These are phyloP conservation scores for Lyophyllum atratum DNA, from an alignment of 768 basidiomycete species.

Conservation along the genomic window DNA sequence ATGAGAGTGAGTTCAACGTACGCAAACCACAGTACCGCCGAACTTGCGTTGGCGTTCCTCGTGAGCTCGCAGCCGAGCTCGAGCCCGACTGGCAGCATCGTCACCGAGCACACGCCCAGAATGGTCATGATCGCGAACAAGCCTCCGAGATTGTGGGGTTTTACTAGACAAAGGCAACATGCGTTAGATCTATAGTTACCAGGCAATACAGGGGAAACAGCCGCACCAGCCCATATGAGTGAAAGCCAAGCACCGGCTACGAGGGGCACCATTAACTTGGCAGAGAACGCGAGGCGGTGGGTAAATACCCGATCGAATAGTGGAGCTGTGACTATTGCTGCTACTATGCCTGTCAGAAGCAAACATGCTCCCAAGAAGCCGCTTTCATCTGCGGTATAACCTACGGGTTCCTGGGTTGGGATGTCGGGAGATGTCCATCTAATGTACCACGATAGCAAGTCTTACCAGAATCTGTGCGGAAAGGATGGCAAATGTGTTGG, in stretches of 20 bases:
- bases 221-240: conserved; percentile 78
- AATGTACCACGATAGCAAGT: conserved; percentile 2
- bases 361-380: conserved; percentile 72
- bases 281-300: conserved; percentile 60
- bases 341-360: conserved; percentile 69
- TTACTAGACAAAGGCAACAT: conserved; percentile 44
- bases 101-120: conserved; percentile 65
- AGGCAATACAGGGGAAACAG: neutral
- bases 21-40: conserved; percentile 77
- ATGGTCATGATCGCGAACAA: conserved; percentile 70
- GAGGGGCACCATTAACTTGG: conserved; percentile 62
- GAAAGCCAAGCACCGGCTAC: conserved; percentile 68
- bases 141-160: conserved; percentile 56
- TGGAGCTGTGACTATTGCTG: conserved; percentile 69
- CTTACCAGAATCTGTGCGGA: conserved; percentile 70
- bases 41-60: conserved; percentile 75
- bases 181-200: neutral
- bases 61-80: conserved; percentile 83
- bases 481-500: conserved; percentile 66
- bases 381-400: conserved; percentile 66
- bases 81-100: conserved; percentile 73
- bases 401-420: conserved; percentile 58
- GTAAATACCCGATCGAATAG: conserved; percentile 85
- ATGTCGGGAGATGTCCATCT: neutral
- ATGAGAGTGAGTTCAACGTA: conserved; percentile 33